Evolutionary conservation across 2,329 filamentous ascomycete species (phyloP).

Genomic region (Uncinocarpus reesii): DNA sequence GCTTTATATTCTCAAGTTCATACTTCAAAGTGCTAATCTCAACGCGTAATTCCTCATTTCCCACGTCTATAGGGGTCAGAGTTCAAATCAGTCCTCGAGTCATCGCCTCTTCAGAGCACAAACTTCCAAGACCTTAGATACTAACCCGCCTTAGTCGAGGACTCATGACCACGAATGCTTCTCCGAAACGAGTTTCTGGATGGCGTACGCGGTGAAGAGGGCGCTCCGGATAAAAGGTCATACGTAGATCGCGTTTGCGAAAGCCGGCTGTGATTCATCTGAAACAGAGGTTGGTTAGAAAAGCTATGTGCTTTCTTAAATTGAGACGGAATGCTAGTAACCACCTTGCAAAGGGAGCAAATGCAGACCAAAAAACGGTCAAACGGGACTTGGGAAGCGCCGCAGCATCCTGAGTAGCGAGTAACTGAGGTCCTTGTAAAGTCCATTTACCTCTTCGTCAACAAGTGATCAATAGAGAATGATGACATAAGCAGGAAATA

Average conservation of each 20-base stretch:
- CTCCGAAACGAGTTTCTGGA: conserved; percentile 30
- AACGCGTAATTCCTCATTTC: conserved; percentile 72
- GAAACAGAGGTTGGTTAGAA: too few species aligned
- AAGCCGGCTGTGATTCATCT: conserved; percentile 31
- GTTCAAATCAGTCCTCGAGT: neutral
- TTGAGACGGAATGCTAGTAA: too few species aligned
- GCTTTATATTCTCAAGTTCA: conserved; percentile 73
- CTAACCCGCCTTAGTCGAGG: conserved; percentile 30
- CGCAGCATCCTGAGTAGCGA: neutral
- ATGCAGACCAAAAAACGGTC: neutral
- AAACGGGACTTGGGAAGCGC: neutral
- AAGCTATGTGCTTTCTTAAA: too few species aligned
- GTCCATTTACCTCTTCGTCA: too few species aligned
- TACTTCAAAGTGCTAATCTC: conserved; percentile 83
- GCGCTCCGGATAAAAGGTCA: conserved; percentile 49
- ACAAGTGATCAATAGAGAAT: too few species aligned
- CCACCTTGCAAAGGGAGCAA: too few species aligned
- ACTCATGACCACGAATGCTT: conserved; percentile 27
- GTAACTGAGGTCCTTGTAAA: too few species aligned
- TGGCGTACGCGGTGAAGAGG: conserved; percentile 32
- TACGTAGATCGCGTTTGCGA: conserved; percentile 47
- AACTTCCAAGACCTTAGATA: conserved; percentile 12
- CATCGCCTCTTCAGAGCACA: neutral
- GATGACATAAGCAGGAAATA: too few species aligned
- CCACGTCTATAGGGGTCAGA: conserved; percentile 25